A percentile compares a stretch with the other conserved stretches of the same genome.
Conservation (phyloP, 2,329 filamentous ascomycete species). For the Cladophialophora chaetospira region DNA sequence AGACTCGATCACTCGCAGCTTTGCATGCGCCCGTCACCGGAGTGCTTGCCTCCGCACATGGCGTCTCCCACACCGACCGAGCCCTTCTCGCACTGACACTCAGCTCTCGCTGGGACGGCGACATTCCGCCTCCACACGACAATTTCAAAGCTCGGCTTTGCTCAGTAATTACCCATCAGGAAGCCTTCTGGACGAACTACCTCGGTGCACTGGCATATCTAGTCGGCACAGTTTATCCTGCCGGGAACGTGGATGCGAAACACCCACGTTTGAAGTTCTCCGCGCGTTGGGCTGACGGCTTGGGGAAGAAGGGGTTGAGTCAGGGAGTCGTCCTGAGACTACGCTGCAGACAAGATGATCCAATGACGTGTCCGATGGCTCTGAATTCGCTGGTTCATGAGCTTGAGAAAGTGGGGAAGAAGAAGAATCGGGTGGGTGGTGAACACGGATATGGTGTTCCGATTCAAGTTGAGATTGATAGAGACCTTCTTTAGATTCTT, state of each 20-base stretch:
- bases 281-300: constrained; percentile 36
- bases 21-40: constrained; percentile 40
- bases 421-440: constrained; percentile 42
- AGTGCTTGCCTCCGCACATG: constrained; percentile 38
- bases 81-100: constrained; percentile 40
- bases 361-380: constrained; percentile 27
- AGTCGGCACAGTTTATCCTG: constrained; percentile 38
- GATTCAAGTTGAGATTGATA: constrained; percentile 27
- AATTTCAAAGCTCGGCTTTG: constrained; percentile 36
- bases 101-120: constrained; percentile 36
- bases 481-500: constrained; percentile 15
- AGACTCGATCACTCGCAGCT: constrained; percentile 38
- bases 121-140: constrained; percentile 39
- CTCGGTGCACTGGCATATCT: constrained; percentile 38
- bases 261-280: constrained; percentile 34
- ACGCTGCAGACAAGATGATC: constrained; percentile 16
- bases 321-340: constrained; percentile 37
- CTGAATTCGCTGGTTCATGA: constrained; percentile 37
- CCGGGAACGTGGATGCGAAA: constrained; percentile 33
- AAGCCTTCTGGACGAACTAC: constrained; percentile 41
- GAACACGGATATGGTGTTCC: constrained; percentile 32
- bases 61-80: constrained; percentile 39
- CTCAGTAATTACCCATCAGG: constrained; percentile 36
- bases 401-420: constrained; percentile 41
- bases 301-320: constrained; percentile 39